Evolutionary conservation across 2,329 filamentous ascomycete species (phyloP), one percentile per base, ranked within the genome.

Genomic region (Microcyclospora tardicrescens): DNA sequence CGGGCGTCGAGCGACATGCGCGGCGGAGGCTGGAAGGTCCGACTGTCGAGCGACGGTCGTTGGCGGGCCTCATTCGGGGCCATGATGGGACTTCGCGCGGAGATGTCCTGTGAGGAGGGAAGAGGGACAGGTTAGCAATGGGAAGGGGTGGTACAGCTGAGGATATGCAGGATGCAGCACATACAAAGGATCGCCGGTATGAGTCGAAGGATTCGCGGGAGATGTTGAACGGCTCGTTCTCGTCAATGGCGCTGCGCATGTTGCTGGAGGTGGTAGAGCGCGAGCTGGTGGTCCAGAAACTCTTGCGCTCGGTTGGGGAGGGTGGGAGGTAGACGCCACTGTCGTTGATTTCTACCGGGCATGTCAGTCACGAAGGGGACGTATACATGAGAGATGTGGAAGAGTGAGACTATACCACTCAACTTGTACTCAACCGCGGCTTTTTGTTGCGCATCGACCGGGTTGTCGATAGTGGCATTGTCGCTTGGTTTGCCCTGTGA

Each of bases 151-250:
- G 14, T 35, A 6, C 12, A n/a, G 33, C n/a, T n/a, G n/a, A n/a
- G n/a, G n/a, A n/a, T n/a, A n/a, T n/a, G 33, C 33, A 6, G 11
- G 4, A 30, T 19, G 32, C 29, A n/a, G n/a, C 11, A 69, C 81
- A 51, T 73, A 94, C 89, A 67, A 96, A 96, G 47, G 87, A 95
- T 54, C 91, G 78, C 46, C 91, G 74, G 64, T 96, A 96, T 2
- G 87, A 94, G 60, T 96, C 91, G 56, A 96, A 96, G 2, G 87
- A 95, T 64, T 96, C 91, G 54, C 89, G 76, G 29, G 87, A 94
- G 59, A 96, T 96, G 46, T 82, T 85, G 59, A 96, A 96, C 11
- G 82, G 86, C 58, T 96, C 89, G 51, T 86, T 87, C 45, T 93
- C 85, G 52, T 79, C 77, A 43, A 84, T 67, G 51, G 81, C 75